Conservation (phyloP, 768 basidiomycete genomes). For the Leccinum truebloodii region DNA sequence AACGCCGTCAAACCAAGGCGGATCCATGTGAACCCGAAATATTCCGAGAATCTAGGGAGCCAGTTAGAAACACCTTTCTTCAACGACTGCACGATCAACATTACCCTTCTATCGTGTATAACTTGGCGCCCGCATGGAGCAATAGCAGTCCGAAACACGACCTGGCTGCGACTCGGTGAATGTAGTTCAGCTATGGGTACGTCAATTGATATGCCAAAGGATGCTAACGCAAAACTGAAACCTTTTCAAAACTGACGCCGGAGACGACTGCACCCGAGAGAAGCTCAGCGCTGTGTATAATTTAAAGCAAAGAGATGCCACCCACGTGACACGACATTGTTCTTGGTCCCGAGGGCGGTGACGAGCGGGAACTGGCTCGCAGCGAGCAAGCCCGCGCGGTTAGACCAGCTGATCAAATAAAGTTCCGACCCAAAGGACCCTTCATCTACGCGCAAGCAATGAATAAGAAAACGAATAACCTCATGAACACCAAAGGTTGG, state of each 20-base stretch:
- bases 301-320: background rate
- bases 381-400: conserved; percentile 34
- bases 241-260: conserved; percentile 31
- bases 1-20: conserved; percentile 39
- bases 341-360: conserved; percentile 49
- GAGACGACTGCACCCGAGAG: conserved; percentile 26
- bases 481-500: background rate
- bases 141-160: conserved; percentile 47
- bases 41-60: background rate
- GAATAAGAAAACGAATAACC: background rate
- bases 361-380: conserved; percentile 44
- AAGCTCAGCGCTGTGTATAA: background rate
- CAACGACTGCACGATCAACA: background rate
- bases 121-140: conserved; percentile 42
- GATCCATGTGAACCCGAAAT: conserved; percentile 21
- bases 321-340: conserved; percentile 46
- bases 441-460: conserved; percentile 5
- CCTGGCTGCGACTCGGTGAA: conserved; percentile 53
- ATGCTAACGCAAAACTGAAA: background rate
- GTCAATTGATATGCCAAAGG: conserved; percentile 6
- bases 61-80: background rate
- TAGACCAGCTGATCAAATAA: conserved; percentile 27
- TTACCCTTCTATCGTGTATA: conserved; percentile 10
- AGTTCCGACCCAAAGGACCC: conserved; percentile 2
- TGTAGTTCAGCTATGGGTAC: conserved; percentile 35